Evolutionary conservation across 306 rosid genomes (phyloP).

Genomic region (Trifolium repens): DNA sequence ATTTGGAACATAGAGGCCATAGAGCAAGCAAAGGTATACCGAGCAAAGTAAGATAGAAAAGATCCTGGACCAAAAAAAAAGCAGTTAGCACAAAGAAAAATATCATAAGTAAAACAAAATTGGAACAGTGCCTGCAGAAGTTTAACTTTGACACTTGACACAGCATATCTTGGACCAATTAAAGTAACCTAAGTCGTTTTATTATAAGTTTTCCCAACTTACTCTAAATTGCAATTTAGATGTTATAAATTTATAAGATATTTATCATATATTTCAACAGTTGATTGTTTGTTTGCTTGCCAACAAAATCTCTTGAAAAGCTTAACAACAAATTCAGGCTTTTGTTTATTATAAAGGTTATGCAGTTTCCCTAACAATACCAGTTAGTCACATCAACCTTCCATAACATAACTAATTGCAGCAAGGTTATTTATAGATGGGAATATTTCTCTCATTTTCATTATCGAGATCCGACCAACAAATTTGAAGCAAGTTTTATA

Average conservation of each 20-base stretch:
- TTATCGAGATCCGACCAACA: slow-evolving; percentile 16
- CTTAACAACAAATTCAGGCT: slow-evolving; percentile 1
- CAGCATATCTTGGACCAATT: slow-evolving; percentile 11
- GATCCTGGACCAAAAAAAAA: slow-evolving; percentile 59
- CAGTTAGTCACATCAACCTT: slow-evolving; percentile 30
- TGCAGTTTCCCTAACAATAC: slow-evolving; percentile 13
- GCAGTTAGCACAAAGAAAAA: slow-evolving; percentile 38
- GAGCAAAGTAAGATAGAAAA: slow-evolving; percentile 65
- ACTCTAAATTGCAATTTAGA: background rate
- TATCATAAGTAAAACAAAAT: slow-evolving; percentile 27
- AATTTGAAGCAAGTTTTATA: slow-evolving; percentile 1
- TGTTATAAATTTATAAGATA: background rate
- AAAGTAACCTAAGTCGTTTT: background rate
- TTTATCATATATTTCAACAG: background rate
- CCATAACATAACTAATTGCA: slow-evolving; percentile 6
- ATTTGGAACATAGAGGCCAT: slow-evolving; percentile 68
- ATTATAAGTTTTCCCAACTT: background rate
- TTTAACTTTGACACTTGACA: slow-evolving; percentile 15
- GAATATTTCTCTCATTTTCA: background rate
- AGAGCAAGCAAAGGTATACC: slow-evolving; percentile 61
- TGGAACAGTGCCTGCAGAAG: background rate
- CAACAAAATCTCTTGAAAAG: slow-evolving; percentile 15
- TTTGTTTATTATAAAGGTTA: slow-evolving; percentile 1
- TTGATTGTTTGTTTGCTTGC: slow-evolving; percentile 6
- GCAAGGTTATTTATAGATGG: slow-evolving; percentile 11